Percentiles rank a stretch among this genome's conserved stretches.
Evolutionary conservation across 179 eudicot species (phyloP).

Genomic region (Nepenthes alata): DNA sequence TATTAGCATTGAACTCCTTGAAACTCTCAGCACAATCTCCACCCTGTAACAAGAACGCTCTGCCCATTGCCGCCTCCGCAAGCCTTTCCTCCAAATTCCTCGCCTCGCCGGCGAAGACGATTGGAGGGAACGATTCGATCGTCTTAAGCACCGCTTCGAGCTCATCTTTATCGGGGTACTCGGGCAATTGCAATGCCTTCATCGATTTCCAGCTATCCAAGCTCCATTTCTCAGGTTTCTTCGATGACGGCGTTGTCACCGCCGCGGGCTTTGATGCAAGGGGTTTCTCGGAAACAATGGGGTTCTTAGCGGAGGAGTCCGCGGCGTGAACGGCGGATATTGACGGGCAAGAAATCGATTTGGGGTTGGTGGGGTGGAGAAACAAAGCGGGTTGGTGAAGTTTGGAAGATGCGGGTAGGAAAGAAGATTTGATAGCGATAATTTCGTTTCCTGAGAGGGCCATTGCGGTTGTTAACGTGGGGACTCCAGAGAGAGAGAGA

Average conservation of each 20-base stretch:
- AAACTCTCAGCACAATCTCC: conserved; percentile 10
- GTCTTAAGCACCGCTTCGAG: conserved; percentile 8
- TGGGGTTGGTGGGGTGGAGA: conserved; percentile 11
- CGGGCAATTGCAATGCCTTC: conserved; percentile 14
- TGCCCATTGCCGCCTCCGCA: conserved; percentile 12
- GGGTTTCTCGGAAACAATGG: conserved; percentile 12
- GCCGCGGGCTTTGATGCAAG: conserved; percentile 15
- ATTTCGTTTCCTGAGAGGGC: conserved; percentile 33
- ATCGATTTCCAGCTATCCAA: conserved; percentile 29
- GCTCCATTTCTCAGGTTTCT: conserved; percentile 25
- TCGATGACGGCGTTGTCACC: not conserved
- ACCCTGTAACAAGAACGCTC: conserved; percentile 10
- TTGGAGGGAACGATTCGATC: conserved; percentile 10
- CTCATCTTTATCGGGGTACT: conserved; percentile 8
- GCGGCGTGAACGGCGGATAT: conserved; percentile 34
- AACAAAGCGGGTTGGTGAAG: conserved; percentile 11
- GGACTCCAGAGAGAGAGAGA: conserved; percentile 8
- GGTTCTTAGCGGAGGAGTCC: conserved; percentile 12
- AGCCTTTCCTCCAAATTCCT: conserved; percentile 11
- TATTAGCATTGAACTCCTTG: conserved; percentile 9
- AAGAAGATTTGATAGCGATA: conserved; percentile 27
- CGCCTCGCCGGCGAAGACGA: conserved; percentile 12
- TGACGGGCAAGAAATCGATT: conserved; percentile 12
- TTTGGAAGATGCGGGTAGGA: conserved; percentile 4
- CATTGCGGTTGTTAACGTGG: conserved; percentile 20